Evolutionary conservation across 441 rosid species (phyloP).

Genomic region (Biscutella laevigata): DNA sequence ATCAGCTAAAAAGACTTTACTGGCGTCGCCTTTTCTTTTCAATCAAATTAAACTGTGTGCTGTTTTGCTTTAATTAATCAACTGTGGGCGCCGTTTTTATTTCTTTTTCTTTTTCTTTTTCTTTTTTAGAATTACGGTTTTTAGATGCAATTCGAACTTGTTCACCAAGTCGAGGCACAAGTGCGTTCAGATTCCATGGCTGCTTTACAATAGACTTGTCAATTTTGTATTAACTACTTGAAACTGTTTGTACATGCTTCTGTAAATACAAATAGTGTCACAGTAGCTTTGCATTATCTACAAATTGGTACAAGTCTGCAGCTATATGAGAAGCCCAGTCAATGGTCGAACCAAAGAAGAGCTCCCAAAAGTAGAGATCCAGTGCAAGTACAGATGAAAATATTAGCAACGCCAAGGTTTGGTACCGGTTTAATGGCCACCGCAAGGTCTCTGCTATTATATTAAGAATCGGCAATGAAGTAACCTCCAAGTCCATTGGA

Average conservation of each 20-base stretch:
- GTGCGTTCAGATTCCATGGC: no score
- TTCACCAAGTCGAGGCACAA: no score
- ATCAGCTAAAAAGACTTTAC: background rate
- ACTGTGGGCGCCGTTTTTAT: no score
- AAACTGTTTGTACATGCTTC: slow-evolving; percentile 4
- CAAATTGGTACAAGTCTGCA: slow-evolving; percentile 29
- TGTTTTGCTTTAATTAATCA: no score
- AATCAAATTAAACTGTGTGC: no score
- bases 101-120: no score
- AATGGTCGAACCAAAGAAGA: slow-evolving; percentile 48
- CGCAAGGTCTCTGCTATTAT: slow-evolving; percentile 60
- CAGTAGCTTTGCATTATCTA: slow-evolving; percentile 29
- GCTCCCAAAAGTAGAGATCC: slow-evolving; percentile 89
- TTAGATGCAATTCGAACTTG: background rate
- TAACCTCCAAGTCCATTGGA: slow-evolving; percentile 32
- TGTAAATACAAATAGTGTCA: slow-evolving; percentile 3
- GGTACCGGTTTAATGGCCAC: slow-evolving; percentile 88
- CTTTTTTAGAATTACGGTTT: no score
- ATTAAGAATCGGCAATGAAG: slow-evolving; percentile 51
- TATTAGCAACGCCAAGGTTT: slow-evolving; percentile 69
- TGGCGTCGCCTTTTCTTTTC: background rate
- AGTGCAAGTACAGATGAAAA: slow-evolving; percentile 67
- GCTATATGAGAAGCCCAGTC: slow-evolving; percentile 50
- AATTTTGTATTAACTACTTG: background rate
- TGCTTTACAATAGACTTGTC: background rate